Conservation (phyloP, 805 yeast genomes). For the Scheffersomyces lignosus region DNA sequence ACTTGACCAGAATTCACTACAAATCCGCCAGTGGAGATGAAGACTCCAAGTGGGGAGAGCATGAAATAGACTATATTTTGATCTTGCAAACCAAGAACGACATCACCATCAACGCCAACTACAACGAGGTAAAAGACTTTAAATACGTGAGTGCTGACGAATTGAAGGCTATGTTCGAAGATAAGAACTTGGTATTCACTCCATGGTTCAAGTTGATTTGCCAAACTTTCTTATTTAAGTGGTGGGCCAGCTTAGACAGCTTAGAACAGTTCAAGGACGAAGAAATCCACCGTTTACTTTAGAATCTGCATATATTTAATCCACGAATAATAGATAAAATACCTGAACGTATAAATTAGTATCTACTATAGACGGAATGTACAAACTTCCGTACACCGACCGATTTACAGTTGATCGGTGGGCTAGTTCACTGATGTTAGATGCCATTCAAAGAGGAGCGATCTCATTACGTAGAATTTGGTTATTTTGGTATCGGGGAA, state of each 20-base stretch:
- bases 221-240: conserved; percentile 81
- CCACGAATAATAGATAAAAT: too few species aligned
- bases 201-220: conserved; percentile 99
- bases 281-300: conserved; percentile 51
- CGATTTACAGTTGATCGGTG: too few species aligned
- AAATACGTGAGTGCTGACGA: conserved; percentile 70
- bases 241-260: conserved; percentile 84
- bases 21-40: conserved; percentile 76
- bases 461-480: too few species aligned
- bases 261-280: conserved; percentile 50
- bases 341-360: too few species aligned
- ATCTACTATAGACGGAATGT: too few species aligned
- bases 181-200: conserved; percentile 70
- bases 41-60: conserved; percentile 86
- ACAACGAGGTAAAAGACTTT: conserved; percentile 74
- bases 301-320: conserved; percentile 9
- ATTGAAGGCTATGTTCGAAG: conserved; percentile 74
- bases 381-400: too few species aligned
- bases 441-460: too few species aligned
- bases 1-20: conserved; percentile 91
- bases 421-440: too few species aligned
- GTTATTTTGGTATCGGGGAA: too few species aligned
- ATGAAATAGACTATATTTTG: conserved; percentile 93
- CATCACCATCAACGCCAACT: conserved; percentile 62
- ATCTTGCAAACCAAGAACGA: conserved; percentile 60